A percentile compares a stretch with the other conserved stretches of the same genome.
Conservation (phyloP, 1,284 basidiomycete genomes). For the Cerioporus squamosus region DNA sequence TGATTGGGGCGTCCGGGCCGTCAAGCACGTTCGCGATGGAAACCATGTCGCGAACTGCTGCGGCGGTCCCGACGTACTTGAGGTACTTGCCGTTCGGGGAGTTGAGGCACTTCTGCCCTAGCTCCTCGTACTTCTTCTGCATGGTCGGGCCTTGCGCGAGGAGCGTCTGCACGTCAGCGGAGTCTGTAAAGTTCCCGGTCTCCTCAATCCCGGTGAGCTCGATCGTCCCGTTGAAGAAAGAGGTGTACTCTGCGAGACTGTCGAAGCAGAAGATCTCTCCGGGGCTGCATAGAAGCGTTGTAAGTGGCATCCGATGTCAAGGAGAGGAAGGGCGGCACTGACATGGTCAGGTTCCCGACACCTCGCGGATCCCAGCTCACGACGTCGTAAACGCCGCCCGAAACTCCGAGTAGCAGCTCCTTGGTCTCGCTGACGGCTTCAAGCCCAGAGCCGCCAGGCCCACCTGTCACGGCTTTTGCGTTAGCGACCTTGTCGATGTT, state of each 20-base stretch:
- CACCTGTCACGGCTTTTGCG: not conserved
- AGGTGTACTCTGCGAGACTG: constrained; percentile 2
- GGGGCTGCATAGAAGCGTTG: not conserved
- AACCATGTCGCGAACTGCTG: constrained; percentile 22
- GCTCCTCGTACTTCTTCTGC: constrained; percentile 17
- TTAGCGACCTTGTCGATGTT: not conserved
- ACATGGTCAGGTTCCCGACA: not conserved
- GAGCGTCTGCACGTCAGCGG: constrained; percentile 4
- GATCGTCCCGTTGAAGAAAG: constrained; percentile 16
- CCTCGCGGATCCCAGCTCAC: constrained; percentile 5
- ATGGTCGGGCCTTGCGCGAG: constrained; percentile 4
- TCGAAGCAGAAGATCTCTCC: constrained; percentile 16
- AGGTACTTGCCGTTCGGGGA: constrained; percentile 5
- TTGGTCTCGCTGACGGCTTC: not conserved
- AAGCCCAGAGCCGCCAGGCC: not conserved
- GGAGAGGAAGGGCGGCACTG: not conserved
- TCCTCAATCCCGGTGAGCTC: constrained; percentile 17
- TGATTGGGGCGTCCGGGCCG: constrained; percentile 14
- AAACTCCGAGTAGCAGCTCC: not conserved
- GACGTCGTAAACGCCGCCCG: constrained; percentile 1
- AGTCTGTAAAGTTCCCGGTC: constrained; percentile 18
- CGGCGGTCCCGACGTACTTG: constrained; percentile 22
- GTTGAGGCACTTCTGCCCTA: constrained; percentile 9
- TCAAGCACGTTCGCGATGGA: constrained; percentile 21
- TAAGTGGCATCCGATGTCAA: no score